Percentiles rank a stretch among this genome's conserved stretches.
Conservation (phyloP, 75 land plant species). For the Adiantum capillusveneris region DNA sequence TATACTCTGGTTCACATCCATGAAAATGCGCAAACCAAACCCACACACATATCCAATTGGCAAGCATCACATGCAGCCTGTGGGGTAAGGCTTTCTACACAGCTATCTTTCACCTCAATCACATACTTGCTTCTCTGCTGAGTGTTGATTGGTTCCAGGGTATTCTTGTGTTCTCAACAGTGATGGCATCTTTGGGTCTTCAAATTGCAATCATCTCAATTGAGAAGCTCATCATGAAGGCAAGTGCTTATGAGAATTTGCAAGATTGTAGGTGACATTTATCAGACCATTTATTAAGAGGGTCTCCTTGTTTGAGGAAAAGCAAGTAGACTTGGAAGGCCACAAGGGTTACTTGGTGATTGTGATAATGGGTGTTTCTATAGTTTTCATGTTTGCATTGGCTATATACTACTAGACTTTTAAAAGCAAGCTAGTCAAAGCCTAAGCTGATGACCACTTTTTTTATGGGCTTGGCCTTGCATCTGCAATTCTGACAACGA, state of each 20-base stretch:
- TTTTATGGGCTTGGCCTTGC: slow-evolving; percentile 25
- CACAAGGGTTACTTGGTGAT: slow-evolving; percentile 12
- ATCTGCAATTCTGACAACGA: slow-evolving; percentile 15
- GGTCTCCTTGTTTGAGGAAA: slow-evolving; percentile 12
- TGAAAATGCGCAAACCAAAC: slow-evolving; percentile 14
- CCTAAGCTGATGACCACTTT: slow-evolving; percentile 26
- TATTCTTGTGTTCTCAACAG: slow-evolving; percentile 22
- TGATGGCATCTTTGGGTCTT: slow-evolving; percentile 27
- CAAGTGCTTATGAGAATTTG: neutral
- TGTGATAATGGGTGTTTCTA: slow-evolving; percentile 18
- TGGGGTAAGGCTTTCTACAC: slow-evolving; percentile 9
- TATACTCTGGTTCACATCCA: slow-evolving; percentile 15
- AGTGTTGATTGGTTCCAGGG: slow-evolving; percentile 2
- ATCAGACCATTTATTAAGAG: no score
- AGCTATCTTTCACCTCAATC: no score
- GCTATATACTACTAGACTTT: slow-evolving; percentile 9
- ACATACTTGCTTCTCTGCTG: neutral
- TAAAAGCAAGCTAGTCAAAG: slow-evolving; percentile 19
- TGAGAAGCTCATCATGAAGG: slow-evolving; percentile 8
- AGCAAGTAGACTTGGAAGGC: slow-evolving; percentile 8
- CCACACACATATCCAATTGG: slow-evolving; percentile 23
- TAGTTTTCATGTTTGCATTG: slow-evolving; percentile 9
- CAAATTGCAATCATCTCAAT: slow-evolving; percentile 13
- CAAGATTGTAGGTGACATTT: no score
- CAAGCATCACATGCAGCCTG: slow-evolving; percentile 24